Base-by-base conservation (phyloP, 2,329 filamentous ascomycete species). In the Massarina eburnea region DNA sequence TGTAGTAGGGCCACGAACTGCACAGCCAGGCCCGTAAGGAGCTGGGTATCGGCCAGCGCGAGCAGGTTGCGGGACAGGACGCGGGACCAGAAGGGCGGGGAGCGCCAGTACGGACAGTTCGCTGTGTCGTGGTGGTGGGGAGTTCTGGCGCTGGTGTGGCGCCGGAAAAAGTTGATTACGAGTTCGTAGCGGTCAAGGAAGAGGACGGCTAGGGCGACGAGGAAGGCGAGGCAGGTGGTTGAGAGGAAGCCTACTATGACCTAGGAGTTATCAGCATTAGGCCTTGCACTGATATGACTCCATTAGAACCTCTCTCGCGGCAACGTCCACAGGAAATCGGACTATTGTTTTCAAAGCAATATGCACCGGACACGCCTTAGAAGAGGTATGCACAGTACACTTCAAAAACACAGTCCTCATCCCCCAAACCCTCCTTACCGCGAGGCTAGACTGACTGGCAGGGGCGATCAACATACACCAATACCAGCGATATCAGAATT, bases 21-120 rank as follows among this genome's bases (percentile, higher is more conserved):
- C 18, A 67, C 57, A 1, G 63, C 61, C 1, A 67, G 50, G 4
- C 63, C 63, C 0, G 63, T 67, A 8, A 65, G 46, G 8, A 67
- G 56, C 18, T 65, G 62, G 1, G 63, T 67, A 30, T 67, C 63
- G 27, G 55, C 59, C 30, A 67, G 55, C 1, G 63, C 54, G 21
- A 67, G 56, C 1, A 67, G 52, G 45, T 67, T 67, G 46, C 64
- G 64, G 57, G 58, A 59, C 1, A 67, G 54, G 3, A 67, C 61
- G 12, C 39, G 46, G n/a, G 54, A 57, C 63, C 63, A 67, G 39
- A 67, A 65, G 2, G 45, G 43, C 4, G 61, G 54, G 8, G 55
- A 56, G 14, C 62, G 52, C 63, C 63, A 67, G 45, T 62, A 64
- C 2, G 54, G 46, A 2, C 41, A 43, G n/a, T 43, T 43, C 8